phyloP scores from a whole-genome alignment of 2,329 filamentous ascomycete genomes.

The Coniosporium tulheliwenetii region DNA sequence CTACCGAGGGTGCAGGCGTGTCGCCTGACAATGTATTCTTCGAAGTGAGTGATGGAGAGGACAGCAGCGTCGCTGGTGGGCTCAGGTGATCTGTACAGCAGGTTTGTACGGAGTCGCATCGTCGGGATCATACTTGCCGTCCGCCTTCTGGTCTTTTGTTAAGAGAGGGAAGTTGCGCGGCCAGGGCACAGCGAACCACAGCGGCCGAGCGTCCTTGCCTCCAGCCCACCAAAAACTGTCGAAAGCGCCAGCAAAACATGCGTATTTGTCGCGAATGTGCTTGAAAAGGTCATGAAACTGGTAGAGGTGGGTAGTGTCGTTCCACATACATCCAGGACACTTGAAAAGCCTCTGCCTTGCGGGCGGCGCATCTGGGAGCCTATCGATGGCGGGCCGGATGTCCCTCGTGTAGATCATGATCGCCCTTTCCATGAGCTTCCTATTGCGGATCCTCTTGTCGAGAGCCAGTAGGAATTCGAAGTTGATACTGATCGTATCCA shows the following conservation, averaged over 20 bases:
- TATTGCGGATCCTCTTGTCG: slow-evolving; percentile 38
- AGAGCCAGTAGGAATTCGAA: slow-evolving; percentile 49
- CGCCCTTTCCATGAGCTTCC: slow-evolving; percentile 15
- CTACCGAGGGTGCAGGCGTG: slow-evolving; percentile 24
- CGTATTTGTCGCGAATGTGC: slow-evolving; percentile 14
- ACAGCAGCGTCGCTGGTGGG: slow-evolving; percentile 33
- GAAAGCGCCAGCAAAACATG: slow-evolving; percentile 10
- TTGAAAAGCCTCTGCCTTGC: slow-evolving; percentile 6
- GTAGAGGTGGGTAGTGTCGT: slow-evolving; percentile 8
- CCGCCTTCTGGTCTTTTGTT: slow-evolving; percentile 11
- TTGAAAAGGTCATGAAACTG: slow-evolving; percentile 11
- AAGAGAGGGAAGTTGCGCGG: slow-evolving; percentile 15
- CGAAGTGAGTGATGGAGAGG: slow-evolving; percentile 30
- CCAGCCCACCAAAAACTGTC: slow-evolving; percentile 8
- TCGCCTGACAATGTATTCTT: slow-evolving; percentile 18
- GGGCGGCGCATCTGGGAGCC: slow-evolving; percentile 1
- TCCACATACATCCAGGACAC: slow-evolving; percentile 15
- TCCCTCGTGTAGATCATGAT: slow-evolving; percentile 12
- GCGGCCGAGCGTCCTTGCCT: slow-evolving; percentile 6
- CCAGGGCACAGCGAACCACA: slow-evolving; percentile 16
- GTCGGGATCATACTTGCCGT: slow-evolving; percentile 13
- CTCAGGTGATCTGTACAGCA: slow-evolving; percentile 13
- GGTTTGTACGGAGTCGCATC: slow-evolving; percentile 6
- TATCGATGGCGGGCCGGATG: slow-evolving; percentile 7
- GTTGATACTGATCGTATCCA: neutral